Evolutionary conservation across 768 basidiomycete genomes (phyloP).

Genomic region (Rhizopogon salebrosus): DNA sequence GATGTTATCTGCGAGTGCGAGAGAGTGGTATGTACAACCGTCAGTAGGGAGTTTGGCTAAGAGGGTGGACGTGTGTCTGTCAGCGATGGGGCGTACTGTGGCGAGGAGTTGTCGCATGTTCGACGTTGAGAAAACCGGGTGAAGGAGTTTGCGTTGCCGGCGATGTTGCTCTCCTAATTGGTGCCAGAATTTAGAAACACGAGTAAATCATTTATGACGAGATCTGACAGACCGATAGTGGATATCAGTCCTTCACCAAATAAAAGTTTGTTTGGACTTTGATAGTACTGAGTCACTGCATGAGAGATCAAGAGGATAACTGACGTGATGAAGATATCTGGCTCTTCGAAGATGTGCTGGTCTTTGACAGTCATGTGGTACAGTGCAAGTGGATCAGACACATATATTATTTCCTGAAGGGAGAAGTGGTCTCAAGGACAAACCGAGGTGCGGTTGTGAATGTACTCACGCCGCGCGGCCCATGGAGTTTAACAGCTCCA

Average conservation of each 20-base stretch:
- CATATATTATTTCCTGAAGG: slow-evolving; percentile 37
- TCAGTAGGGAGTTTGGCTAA: slow-evolving; percentile 14
- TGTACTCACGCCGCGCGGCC: slow-evolving; percentile 39
- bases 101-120: slow-evolving; percentile 32
- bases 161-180: slow-evolving; percentile 35
- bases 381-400: slow-evolving; percentile 45
- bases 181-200: slow-evolving; percentile 2
- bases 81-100: slow-evolving; percentile 28
- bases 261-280: neutral
- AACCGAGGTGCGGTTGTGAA: neutral
- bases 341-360: slow-evolving; percentile 45
- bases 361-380: slow-evolving; percentile 45
- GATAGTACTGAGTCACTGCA: neutral
- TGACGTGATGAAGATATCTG: slow-evolving; percentile 39
- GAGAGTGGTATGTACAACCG: slow-evolving; percentile 21
- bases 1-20: neutral
- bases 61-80: slow-evolving; percentile 17
- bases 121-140: slow-evolving; percentile 36
- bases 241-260: slow-evolving; percentile 2
- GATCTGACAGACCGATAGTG: neutral
- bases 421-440: neutral
- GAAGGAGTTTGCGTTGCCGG: slow-evolving; percentile 39
- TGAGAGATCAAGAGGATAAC: slow-evolving; percentile 6
- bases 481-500: slow-evolving; percentile 39
- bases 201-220: neutral